Evolutionary conservation across 345 rosid genomes (phyloP), one percentile per base, ranked within the genome.

Genomic region (Populus tremula): DNA sequence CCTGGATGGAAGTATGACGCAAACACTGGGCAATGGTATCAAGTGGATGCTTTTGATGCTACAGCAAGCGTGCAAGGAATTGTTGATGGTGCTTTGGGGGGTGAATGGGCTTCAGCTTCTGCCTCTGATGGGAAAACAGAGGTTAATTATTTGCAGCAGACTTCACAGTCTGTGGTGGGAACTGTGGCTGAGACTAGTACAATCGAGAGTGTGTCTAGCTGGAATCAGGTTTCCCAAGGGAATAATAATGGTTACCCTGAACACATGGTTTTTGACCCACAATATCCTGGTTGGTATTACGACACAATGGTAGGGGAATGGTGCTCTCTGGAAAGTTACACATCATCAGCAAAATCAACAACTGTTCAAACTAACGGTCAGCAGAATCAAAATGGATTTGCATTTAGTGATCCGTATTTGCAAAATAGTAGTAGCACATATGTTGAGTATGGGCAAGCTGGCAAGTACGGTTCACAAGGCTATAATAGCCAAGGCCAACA

Each of bases 241-340:
- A 69, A 41, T 79, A 81, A 90, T 82, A 89, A 87, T 82, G 98
- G 91, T 49, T 91, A 94, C 81, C 97, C 98, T 6, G 96, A 91
- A 69, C 93, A 92, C 80, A 94, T 96, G 94, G 76, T 85, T 65
- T 96, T 94, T 88, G 96, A 96, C 79, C 87, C 92, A 11, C 98
- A 91, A 66, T 92, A 88, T 80, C 99, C 98, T 50, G 99, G 93
- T 79, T 96, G 97, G 97, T 96, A 94, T 86, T 94, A 85, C 82
- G 94, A 94, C 70, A 86, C 88, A 56, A 80, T 89, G 84, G 82
- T 83, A 36, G 89, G 87, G 85, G 92, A 91, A 73, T 96, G 98
- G 98, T 83, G 74, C 72, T 20, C 90, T 11, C 72, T 92, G 69
- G 98, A 96, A 62, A 89, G 87, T 87, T 91, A 89, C 82, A 87